Percentiles rank a stretch among this genome's conserved stretches.
Conservation (phyloP, 768 basidiomycete genomes). For the Pleurotus citrinopileatus region DNA sequence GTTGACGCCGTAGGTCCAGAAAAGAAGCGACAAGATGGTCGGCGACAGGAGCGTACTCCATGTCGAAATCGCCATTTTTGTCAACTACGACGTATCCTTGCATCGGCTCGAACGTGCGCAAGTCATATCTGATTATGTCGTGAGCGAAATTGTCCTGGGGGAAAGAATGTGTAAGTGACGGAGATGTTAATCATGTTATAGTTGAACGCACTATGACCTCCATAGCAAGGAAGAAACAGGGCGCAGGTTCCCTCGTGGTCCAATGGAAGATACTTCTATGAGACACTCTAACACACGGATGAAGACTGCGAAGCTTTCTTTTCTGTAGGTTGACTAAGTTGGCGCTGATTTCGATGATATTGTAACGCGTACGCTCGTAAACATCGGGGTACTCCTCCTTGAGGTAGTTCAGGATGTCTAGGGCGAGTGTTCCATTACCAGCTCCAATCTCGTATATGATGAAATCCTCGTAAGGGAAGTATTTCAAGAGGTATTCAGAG, state of each 20-base stretch:
- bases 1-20: constrained; percentile 61
- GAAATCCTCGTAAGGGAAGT: constrained; percentile 95
- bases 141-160: constrained; percentile 93
- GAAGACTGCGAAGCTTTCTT: constrained; percentile 55
- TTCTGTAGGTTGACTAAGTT: constrained; percentile 74
- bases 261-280: constrained; percentile 88
- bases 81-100: constrained; percentile 84
- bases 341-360: constrained; percentile 91
- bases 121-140: constrained; percentile 89
- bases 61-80: constrained; percentile 76
- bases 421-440: constrained; percentile 93
- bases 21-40: constrained; percentile 84
- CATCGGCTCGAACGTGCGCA: constrained; percentile 73
- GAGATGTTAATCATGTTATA: neutral
- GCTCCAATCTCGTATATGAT: constrained; percentile 97
- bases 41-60: constrained; percentile 76
- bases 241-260: constrained; percentile 69
- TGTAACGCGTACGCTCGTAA: constrained; percentile 88
- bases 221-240: constrained; percentile 92
- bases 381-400: constrained; percentile 81
- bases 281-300: constrained; percentile 66
- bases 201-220: constrained; percentile 83
- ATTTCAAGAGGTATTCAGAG: constrained; percentile 89
- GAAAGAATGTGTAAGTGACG: constrained; percentile 4
- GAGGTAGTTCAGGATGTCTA: constrained; percentile 83